Base-by-base conservation (phyloP, 2,329 filamentous ascomycete genomes). In the Aureobasidium subglaciale region DNA sequence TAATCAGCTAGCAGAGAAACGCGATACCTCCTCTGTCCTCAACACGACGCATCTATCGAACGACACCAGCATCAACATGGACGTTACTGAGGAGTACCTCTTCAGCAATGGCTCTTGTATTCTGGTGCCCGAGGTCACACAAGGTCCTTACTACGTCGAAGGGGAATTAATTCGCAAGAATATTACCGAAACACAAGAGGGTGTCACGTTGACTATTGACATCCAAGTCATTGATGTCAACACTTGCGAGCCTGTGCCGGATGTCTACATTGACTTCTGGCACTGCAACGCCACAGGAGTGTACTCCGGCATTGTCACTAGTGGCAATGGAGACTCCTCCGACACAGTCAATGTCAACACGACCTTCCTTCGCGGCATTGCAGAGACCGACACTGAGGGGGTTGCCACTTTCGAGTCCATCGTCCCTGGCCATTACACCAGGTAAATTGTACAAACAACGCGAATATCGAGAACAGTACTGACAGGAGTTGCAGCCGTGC, bases 221-320 rank as follows among this genome's bases (percentile, higher is more conserved):
- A 65, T 74, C 48, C 73, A 76, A 58, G 69, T 77, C 58, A 67
- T 71, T 30, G 68, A 75, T 50, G 68, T 71, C 27, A 65, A 68
- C 22, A 74, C 70, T 41, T 76, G 74, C 64, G 62, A 70, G 54
- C 65, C 75, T 2, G 65, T 68, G 4, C 29, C 56, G 3, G 60
- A 67, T 29, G 66, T 73, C n/a, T 69, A 70, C 58, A 58, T 76
- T 8, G 74, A 77, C 57, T 65, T 73, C 29, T 77, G 75, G 75
- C 68, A 75, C 59, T 71, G 70, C 65, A 76, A 77, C 61, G 62
- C 73, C 15, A 75, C 73, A 2, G 73, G 74, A 29, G 71, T 75
- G 24, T 77, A 77, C 64, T 71, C 68, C 7, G 73, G 74, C 53
- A 66, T 75, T 20, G 61, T 67, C 22, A 62, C 63, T 30, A 61